A percentile compares a stretch with the other conserved stretches of the same genome.
These are phyloP conservation scores for Pseudogymnoascus pannorum DNA, from an alignment of 2,329 filamentous ascomycete genomes.

Conservation along the genomic window DNA sequence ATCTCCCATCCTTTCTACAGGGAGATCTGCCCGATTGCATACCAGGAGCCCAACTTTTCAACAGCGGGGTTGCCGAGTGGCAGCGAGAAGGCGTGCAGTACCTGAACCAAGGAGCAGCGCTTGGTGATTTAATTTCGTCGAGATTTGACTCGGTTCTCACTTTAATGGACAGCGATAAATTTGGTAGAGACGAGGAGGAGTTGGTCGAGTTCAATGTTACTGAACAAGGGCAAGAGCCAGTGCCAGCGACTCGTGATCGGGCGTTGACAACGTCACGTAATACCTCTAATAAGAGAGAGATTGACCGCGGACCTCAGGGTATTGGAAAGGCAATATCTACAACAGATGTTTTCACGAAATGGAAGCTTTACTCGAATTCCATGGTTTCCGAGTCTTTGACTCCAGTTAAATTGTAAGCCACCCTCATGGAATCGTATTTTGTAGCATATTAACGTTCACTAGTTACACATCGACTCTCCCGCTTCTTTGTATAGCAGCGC, in stretches of 20 bases:
- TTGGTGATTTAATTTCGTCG: conserved; percentile 53
- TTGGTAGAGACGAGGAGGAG: conserved; percentile 46
- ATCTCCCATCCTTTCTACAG: conserved; percentile 33
- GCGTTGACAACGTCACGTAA: background rate
- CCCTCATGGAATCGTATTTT: background rate
- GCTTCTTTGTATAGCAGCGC: conserved; percentile 69
- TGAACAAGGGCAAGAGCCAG: background rate
- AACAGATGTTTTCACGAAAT: conserved; percentile 64
- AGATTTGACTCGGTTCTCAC: conserved; percentile 64
- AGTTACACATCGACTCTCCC: conserved; percentile 70
- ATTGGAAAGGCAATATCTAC: conserved; percentile 31
- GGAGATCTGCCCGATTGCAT: conserved; percentile 29
- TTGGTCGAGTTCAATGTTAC: conserved; percentile 29
- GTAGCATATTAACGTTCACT: conserved; percentile 8
- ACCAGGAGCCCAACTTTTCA: conserved; percentile 32
- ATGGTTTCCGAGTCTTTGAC: conserved; percentile 61
- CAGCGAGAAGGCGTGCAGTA: conserved; percentile 38
- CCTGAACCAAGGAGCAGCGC: conserved; percentile 38
- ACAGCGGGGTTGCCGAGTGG: conserved; percentile 38
- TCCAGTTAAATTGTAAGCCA: conserved; percentile 56
- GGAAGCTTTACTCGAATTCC: conserved; percentile 72
- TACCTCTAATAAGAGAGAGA: conserved; percentile 16
- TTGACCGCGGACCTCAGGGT: background rate
- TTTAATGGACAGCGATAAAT: conserved; percentile 58
- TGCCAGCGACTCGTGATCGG: background rate